Conservation (phyloP, 345 rosid species). For the Corymbia maculata region DNA sequence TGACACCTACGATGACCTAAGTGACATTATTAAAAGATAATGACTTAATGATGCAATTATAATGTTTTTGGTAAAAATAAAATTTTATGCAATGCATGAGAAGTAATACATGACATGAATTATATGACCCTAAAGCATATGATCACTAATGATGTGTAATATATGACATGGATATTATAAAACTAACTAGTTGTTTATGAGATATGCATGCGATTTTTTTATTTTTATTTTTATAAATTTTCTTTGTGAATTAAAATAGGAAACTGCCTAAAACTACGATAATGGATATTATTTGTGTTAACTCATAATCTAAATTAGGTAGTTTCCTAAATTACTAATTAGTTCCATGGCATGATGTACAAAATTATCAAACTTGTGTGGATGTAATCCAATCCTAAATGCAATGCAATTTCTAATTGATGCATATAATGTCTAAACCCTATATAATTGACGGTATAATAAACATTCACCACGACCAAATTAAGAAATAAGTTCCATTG, state of each 20-base stretch:
- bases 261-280: neutral
- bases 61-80: neutral
- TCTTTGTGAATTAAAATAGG: neutral
- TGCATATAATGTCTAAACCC: neutral
- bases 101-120: neutral
- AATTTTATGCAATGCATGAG: neutral
- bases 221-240: rapidly evolving
- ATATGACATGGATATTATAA: neutral
- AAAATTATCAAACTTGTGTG: neutral
- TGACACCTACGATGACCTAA: neutral
- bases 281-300: neutral
- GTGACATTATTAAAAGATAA: neutral
- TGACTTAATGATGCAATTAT: neutral
- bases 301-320: neutral
- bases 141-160: neutral
- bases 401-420: neutral
- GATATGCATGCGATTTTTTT: neutral
- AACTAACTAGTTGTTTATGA: neutral
- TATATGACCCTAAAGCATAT: neutral
- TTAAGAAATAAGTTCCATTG: neutral
- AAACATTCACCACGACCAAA: neutral
- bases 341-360: neutral
- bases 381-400: neutral
- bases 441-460: neutral
- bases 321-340: neutral